Evolutionary conservation across 2,329 filamentous ascomycete genomes (phyloP).

Genomic region (Xylaria sp.): DNA sequence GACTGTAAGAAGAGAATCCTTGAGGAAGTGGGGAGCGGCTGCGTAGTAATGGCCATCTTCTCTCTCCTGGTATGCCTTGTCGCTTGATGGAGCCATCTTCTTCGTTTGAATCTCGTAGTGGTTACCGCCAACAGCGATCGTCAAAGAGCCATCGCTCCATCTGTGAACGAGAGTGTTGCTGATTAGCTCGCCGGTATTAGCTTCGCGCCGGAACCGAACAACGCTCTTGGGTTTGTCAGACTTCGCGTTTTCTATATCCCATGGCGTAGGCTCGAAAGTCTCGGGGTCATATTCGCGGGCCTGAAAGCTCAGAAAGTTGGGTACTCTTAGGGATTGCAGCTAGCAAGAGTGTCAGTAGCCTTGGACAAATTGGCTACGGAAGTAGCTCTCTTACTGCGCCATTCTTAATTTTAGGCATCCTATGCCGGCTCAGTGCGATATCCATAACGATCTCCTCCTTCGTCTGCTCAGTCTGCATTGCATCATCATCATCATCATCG

Average conservation of each 20-base stretch:
- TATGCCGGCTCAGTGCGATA: conserved; percentile 74
- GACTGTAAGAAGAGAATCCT: conserved; percentile 75
- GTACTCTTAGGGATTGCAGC: conserved; percentile 77
- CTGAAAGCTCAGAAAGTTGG: conserved; percentile 76
- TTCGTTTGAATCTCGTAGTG: conserved; percentile 82
- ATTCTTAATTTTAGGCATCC: conserved; percentile 76
- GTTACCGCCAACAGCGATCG: conserved; percentile 77
- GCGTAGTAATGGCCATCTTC: conserved; percentile 82
- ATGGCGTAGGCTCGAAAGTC: conserved; percentile 70
- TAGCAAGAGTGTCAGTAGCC: conserved; percentile 51
- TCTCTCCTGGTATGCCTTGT: conserved; percentile 71
- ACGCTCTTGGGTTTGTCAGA: conserved; percentile 71
- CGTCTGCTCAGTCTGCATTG: conserved; percentile 57
- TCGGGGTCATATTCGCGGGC: conserved; percentile 74
- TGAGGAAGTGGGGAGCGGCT: conserved; percentile 75
- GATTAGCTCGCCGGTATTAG: conserved; percentile 72
- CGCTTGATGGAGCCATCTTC: conserved; percentile 69
- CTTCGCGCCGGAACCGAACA: conserved; percentile 75
- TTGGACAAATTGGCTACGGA: neutral
- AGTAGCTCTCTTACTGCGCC: conserved; percentile 66
- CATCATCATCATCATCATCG: conserved; percentile 59
- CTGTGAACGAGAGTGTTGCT: conserved; percentile 80
- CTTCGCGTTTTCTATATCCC: conserved; percentile 64
- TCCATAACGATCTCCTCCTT: conserved; percentile 70
- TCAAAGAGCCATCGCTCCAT: conserved; percentile 84